Percentiles rank a stretch among this genome's conserved stretches.
phyloP scores from a whole-genome alignment of 495 filamentous ascomycete species.

The Saxispiralis lemnorum region DNA sequence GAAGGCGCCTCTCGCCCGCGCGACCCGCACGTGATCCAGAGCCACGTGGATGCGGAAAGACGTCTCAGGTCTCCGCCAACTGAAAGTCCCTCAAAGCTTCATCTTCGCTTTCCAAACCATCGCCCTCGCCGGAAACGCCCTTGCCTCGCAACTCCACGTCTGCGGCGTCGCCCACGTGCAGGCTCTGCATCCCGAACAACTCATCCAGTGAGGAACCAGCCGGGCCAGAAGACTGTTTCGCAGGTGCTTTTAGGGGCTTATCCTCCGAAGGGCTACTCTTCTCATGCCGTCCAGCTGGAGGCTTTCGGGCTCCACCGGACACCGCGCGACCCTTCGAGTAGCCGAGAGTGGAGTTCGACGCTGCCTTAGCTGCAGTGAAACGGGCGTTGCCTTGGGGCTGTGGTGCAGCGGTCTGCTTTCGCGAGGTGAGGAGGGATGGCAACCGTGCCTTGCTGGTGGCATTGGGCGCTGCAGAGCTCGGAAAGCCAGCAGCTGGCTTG shows the following conservation, averaged over 20 bases:
- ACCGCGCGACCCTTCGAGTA: slow-evolving; percentile 59
- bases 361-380: slow-evolving; percentile 39
- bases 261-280: neutral
- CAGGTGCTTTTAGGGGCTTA: no score
- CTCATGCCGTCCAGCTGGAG: slow-evolving; percentile 5
- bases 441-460: slow-evolving; percentile 26
- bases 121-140: no score
- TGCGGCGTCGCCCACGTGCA: neutral
- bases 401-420: slow-evolving; percentile 23
- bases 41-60: no score
- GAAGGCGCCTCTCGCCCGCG: no score
- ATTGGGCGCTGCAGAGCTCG: slow-evolving; percentile 24
- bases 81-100: no score
- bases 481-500: slow-evolving; percentile 18
- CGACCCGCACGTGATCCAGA: no score
- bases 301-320: slow-evolving; percentile 30
- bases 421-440: slow-evolving; percentile 24
- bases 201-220: slow-evolving; percentile 2
- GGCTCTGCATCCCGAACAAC: slow-evolving; percentile 3
- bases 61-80: no score
- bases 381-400: slow-evolving; percentile 38
- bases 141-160: neutral
- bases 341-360: slow-evolving; percentile 60
- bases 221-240: neutral
- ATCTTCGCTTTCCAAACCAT: no score